Percentiles rank a stretch among this genome's conserved stretches.
These are phyloP conservation scores for Hyphopichia fennica DNA, from an alignment of 1,139 yeast genomes.

Conservation along the genomic window DNA sequence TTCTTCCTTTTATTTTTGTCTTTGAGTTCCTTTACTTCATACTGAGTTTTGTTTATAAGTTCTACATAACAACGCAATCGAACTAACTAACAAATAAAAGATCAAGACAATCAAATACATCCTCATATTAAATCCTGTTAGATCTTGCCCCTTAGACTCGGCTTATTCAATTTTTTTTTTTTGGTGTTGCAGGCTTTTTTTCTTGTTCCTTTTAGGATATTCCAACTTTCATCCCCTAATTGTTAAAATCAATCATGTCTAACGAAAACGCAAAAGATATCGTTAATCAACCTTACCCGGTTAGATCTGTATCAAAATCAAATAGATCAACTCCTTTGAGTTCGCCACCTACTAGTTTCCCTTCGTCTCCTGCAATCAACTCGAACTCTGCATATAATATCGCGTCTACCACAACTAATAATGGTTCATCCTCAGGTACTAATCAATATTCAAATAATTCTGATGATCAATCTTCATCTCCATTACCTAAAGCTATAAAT, in stretches of 20 bases:
- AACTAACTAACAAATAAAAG: too few species aligned
- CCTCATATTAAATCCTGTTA: too few species aligned
- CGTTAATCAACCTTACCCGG: constrained; percentile 3
- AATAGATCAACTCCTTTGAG: constrained; percentile 8
- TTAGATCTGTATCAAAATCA: constrained; percentile 7
- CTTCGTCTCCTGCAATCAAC: constrained; percentile 10
- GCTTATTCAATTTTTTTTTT: too few species aligned
- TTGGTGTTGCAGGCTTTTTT: too few species aligned
- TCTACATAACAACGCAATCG: too few species aligned
- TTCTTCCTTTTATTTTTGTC: background rate
- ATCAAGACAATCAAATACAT: too few species aligned
- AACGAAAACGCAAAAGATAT: constrained; percentile 7
- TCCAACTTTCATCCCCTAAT: background rate
- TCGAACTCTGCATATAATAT: background rate
- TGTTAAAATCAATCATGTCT: constrained; percentile 1
- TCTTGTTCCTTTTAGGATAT: too few species aligned
- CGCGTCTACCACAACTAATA: background rate
- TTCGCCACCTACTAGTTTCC: constrained; percentile 13
- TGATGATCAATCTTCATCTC: background rate
- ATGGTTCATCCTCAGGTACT: background rate
- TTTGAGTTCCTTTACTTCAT: background rate
- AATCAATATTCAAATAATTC: constrained; percentile 1
- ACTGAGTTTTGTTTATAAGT: too few species aligned
- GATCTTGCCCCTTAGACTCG: too few species aligned
- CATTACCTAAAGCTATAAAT: background rate